Base-by-base conservation (phyloP, 768 basidiomycete genomes). In the Collybiopsis luxurians region DNA sequence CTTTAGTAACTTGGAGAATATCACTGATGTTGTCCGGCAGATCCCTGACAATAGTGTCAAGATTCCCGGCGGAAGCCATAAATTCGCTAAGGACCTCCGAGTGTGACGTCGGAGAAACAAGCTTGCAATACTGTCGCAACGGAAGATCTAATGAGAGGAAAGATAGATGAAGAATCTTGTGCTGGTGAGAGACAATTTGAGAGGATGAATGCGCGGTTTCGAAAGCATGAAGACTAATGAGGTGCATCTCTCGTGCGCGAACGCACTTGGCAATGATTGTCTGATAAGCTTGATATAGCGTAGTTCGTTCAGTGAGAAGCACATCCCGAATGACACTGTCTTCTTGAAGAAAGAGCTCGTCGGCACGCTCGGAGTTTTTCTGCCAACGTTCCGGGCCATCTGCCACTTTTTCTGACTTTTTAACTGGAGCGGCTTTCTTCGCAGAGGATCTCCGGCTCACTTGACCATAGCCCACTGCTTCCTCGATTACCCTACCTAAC, bases 271-370 rank as follows among this genome's bases (percentile, higher is more conserved):
- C 91, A 13, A 82, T 74, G 43, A 88, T 79, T 68, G 81, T 92
- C 13, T 92, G 93, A 65, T 90, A 90, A 27, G 83, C 61, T 61
- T 93, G 90, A 2, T 83, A 79, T n/a, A 87, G 64, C 2, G 89
- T 86, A 26, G 82, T 82, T 45, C 81, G 78, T 65, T 95, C 90
- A 2, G 79, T 78, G n/a, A 90, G 70, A 55, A 93, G 74, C 30
- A 83, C 77, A 21, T 85, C 80, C 31, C 82, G 79, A 56, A 88
- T 77, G 7, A 76, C 79, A 19, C 75, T 66, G 56, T 83, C 82
- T 49, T 84, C 81, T 46, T 75, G 71, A 4, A 73, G 67, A 60
- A 85, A 83, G 4, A 87, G 70, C 57, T 85, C 76, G n/a, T 79
- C 67, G 4, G 79, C 79, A 26, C 75, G 72, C 13, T 71, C 69